phyloP scores from a whole-genome alignment of 257 asterid genomes.

The Solanum gandarillasii region DNA sequence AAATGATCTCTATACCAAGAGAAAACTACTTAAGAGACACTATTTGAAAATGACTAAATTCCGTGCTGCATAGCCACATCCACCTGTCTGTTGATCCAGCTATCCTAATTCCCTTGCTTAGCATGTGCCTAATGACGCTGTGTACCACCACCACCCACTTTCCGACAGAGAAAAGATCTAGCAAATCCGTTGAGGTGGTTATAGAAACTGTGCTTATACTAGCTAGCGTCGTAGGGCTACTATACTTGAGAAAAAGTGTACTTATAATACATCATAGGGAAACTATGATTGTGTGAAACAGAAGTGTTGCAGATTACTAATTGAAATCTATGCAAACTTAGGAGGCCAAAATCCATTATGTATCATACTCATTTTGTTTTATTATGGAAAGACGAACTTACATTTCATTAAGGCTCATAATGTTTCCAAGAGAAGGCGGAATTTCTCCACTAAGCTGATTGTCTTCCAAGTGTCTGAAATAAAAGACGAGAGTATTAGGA shows the following conservation, averaged over 20 bases:
- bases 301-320: neutral
- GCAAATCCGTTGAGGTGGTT: neutral
- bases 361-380: neutral
- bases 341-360: neutral
- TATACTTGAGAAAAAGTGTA: neutral
- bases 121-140: neutral
- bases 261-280: neutral
- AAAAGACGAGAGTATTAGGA: neutral
- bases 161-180: neutral
- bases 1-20: neutral
- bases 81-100: neutral
- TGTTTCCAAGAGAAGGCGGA: conserved; percentile 53
- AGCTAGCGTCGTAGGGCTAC: neutral
- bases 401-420: conserved; percentile 45
- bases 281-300: neutral
- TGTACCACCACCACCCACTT: neutral
- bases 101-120: neutral
- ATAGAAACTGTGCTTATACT: neutral
- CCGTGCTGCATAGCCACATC: neutral
- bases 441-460: conserved; percentile 58
- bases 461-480: conserved; percentile 74
- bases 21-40: neutral
- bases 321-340: neutral
- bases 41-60: too few relatives aligned
- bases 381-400: conserved; percentile 29